Percentiles rank a stretch among this genome's conserved stretches.
Conservation (phyloP, 78 protist species). For the Guillardia theta region DNA sequence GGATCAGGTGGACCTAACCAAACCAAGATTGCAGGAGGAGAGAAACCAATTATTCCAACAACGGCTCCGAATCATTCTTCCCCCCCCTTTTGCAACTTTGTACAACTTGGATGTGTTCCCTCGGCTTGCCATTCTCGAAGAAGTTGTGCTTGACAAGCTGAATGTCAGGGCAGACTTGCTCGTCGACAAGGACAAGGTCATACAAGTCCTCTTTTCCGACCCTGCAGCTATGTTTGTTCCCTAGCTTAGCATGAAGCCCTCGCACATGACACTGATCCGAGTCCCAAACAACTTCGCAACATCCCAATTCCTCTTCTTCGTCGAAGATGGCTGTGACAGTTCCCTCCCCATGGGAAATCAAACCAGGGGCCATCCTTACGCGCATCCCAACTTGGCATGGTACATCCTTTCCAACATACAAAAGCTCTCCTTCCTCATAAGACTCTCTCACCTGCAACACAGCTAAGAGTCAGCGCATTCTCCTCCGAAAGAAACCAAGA, state of each 20-base stretch:
- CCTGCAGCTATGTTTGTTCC: background rate
- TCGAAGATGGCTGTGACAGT: background rate
- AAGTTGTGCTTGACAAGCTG: background rate
- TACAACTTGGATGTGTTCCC: background rate
- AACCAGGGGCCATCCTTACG: background rate
- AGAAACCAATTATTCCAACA: too few relatives aligned
- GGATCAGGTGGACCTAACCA: too few relatives aligned
- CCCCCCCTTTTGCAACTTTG: too few relatives aligned
- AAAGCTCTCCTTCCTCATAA: background rate
- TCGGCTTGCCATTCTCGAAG: background rate
- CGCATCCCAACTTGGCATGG: slow-evolving; percentile 10
- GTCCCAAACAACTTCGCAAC: slow-evolving; percentile 5
- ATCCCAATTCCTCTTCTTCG: background rate
- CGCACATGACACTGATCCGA: background rate
- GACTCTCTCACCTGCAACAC: background rate
- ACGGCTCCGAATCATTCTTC: too few relatives aligned
- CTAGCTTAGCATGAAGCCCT: background rate
- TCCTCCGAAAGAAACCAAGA: background rate
- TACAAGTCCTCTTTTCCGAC: background rate
- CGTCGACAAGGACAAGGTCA: background rate
- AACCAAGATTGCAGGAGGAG: too few relatives aligned
- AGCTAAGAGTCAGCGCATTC: background rate
- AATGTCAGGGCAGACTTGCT: background rate
- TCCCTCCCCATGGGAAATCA: background rate
- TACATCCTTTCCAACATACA: slow-evolving; percentile 6